Percentiles rank a stretch among this genome's conserved stretches.
phyloP scores from a whole-genome alignment of 2,329 filamentous ascomycete genomes.

The Penicillium sp. region DNA sequence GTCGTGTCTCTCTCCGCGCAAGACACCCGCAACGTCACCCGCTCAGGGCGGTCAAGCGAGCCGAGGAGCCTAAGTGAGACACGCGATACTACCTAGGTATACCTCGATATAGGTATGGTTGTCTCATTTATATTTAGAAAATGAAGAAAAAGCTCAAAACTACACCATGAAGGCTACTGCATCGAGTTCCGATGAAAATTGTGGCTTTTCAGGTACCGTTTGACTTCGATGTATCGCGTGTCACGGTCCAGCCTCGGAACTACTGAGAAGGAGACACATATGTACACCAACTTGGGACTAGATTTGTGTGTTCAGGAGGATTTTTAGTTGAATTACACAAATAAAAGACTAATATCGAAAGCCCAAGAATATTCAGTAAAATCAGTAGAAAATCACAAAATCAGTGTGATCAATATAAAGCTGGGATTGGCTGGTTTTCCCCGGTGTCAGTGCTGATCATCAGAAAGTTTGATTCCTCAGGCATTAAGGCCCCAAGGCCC shows the following conservation, averaged over 20 bases:
- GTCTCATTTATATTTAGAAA: background rate
- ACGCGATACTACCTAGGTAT: background rate
- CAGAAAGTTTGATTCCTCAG: background rate
- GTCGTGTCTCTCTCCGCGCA: slow-evolving; percentile 27
- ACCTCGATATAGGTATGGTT: background rate
- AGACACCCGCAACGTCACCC: slow-evolving; percentile 36
- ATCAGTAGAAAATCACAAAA: background rate
- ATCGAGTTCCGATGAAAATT: background rate
- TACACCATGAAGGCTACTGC: background rate
- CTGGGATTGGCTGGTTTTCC: background rate
- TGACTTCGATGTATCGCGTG: background rate
- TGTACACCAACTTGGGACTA: background rate
- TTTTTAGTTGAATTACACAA: background rate
- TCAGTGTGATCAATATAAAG: background rate
- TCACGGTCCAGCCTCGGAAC: background rate
- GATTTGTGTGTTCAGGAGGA: background rate
- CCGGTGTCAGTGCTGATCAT: background rate
- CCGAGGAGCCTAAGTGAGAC: slow-evolving; percentile 19
- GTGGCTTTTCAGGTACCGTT: slow-evolving; percentile 9
- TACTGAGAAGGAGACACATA: background rate
- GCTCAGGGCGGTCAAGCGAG: slow-evolving; percentile 28
- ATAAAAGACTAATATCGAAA: background rate
- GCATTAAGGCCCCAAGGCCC: background rate
- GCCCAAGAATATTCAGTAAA: background rate
- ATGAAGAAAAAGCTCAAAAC: background rate